These are phyloP conservation scores for Neonectria neomacrospora DNA, from an alignment of 2,329 filamentous ascomycete genomes.

Conservation along the genomic window DNA sequence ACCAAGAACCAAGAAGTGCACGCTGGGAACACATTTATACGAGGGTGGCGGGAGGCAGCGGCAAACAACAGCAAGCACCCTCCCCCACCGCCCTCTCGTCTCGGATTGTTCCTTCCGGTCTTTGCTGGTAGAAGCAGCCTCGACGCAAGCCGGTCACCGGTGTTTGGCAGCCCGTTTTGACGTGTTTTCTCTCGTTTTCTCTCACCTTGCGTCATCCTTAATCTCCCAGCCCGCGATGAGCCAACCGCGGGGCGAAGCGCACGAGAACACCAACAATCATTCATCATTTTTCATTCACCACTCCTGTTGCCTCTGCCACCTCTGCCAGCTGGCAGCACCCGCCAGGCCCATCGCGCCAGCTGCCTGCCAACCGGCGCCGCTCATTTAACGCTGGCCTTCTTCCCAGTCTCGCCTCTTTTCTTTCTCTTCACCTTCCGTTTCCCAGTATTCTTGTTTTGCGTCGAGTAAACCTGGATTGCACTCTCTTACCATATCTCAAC, in stretches of 20 bases:
- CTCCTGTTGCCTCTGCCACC: background rate
- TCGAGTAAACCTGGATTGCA: background rate
- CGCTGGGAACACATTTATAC: conserved; percentile 5
- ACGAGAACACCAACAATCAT: background rate
- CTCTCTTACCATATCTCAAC: background rate
- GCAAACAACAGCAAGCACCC: conserved; percentile 5
- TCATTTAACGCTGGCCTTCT: conserved; percentile 1
- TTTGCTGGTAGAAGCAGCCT: background rate
- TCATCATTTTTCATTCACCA: conserved; percentile 9
- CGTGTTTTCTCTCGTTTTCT: background rate
- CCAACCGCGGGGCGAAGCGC: background rate
- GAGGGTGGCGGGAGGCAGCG: background rate
- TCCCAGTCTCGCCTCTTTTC: conserved; percentile 4
- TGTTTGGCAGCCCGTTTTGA: conserved; percentile 4
- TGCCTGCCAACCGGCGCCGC: background rate
- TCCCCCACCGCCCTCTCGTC: conserved; percentile 6
- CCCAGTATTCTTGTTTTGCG: background rate
- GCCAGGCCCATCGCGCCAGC: background rate
- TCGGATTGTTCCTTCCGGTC: conserved; percentile 7
- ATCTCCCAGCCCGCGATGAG: background rate
- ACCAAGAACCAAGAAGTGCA: background rate
- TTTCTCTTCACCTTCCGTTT: background rate
- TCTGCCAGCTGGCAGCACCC: conserved; percentile 17
- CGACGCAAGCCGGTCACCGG: background rate
- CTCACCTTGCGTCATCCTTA: background rate